Percentiles rank a stretch among this genome's conserved stretches.
Evolutionary conservation across 768 basidiomycete genomes (phyloP).

Genomic region (Phylloporus sp.): DNA sequence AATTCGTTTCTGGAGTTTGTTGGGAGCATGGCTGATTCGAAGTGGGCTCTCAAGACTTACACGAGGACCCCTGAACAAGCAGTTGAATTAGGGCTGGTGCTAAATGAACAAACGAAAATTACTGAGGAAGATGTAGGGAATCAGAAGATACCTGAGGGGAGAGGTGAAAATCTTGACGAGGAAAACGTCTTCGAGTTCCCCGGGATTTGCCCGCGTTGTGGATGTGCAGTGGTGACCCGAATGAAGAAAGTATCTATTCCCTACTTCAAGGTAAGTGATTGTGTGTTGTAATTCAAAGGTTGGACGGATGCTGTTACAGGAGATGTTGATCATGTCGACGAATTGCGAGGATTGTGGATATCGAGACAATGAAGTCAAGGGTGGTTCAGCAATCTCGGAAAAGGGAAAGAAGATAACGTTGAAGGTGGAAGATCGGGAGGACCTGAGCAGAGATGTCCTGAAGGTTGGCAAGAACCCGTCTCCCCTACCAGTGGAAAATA

Average conservation of each 20-base stretch:
- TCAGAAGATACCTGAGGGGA: conserved; percentile 9
- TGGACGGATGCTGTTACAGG: conserved; percentile 41
- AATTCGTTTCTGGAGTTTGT: conserved; percentile 95
- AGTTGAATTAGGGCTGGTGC: conserved; percentile 64
- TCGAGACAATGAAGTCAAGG: conserved; percentile 96
- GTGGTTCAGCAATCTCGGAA: conserved; percentile 82
- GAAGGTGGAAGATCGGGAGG: conserved; percentile 88
- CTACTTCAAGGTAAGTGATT: conserved; percentile 76
- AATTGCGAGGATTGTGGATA: conserved; percentile 96
- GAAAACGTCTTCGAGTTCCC: conserved; percentile 82
- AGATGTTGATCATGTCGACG: conserved; percentile 96
- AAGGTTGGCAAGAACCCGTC: conserved; percentile 54
- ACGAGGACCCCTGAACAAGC: conserved; percentile 78
- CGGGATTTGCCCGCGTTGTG: conserved; percentile 85
- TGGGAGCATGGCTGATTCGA: conserved; percentile 82
- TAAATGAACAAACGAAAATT: conserved; percentile 35
- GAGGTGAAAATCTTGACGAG: conserved; percentile 28
- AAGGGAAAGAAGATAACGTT: conserved; percentile 84
- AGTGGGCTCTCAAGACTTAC: conserved; percentile 87
- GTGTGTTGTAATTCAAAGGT: not conserved
- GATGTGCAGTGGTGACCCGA: conserved; percentile 71
- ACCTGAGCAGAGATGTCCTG: conserved; percentile 87
- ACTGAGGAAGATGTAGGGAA: not conserved
- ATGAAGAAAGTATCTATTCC: conserved; percentile 98
- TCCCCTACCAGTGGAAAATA: not conserved